Evolutionary conservation across 1,284 basidiomycete genomes (phyloP).

Genomic region (Malassezia dermatis): DNA sequence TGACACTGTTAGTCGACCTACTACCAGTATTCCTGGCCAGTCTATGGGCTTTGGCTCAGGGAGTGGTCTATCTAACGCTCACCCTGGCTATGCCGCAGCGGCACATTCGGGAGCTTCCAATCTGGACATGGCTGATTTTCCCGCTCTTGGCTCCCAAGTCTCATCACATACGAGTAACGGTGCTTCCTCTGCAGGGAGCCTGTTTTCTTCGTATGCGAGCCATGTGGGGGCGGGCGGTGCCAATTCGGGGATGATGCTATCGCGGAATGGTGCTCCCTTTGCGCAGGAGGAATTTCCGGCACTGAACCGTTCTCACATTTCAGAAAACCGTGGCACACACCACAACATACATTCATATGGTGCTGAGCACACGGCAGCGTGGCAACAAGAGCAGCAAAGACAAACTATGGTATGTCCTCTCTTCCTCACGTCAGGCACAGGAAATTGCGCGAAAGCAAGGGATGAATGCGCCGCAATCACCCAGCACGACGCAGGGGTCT

Average conservation of each 20-base stretch:
- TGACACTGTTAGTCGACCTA: constrained; percentile 4
- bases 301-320: constrained; percentile 22
- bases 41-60: constrained; percentile 9
- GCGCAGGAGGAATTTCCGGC: constrained; percentile 44
- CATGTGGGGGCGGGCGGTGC: constrained; percentile 26
- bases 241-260: constrained; percentile 11
- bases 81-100: constrained; percentile 11
- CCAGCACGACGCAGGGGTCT: constrained; percentile 2
- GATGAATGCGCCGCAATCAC: constrained; percentile 1
- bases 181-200: constrained; percentile 6
- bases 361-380: not conserved
- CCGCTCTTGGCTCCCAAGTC: constrained; percentile 25
- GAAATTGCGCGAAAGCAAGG: constrained; percentile 9
- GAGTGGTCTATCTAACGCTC: not conserved
- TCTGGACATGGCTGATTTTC: constrained; percentile 34
- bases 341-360: not conserved
- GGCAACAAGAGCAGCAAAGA: constrained; percentile 6
- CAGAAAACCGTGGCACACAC: not conserved
- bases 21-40: not conserved
- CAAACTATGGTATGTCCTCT: constrained; percentile 1
- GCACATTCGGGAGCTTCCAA: constrained; percentile 12
- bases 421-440: not conserved
- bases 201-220: constrained; percentile 32
- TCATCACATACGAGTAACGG: constrained; percentile 8
- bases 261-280: constrained; percentile 21